Conservation (phyloP, 305 asterid genomes). For the Rubia occidens region DNA sequence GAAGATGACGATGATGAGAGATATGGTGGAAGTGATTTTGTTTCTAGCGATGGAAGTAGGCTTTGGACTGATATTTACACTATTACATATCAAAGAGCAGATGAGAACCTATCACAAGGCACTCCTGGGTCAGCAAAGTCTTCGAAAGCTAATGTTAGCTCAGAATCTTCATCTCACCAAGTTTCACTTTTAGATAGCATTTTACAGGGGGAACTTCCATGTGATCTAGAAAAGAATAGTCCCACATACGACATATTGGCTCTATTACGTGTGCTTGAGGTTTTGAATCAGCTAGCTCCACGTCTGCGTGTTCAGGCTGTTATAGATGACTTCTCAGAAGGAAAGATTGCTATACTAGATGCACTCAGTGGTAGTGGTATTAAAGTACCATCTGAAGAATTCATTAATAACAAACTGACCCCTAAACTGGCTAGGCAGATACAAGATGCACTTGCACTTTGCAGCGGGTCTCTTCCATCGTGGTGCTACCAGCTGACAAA, state of each 20-base stretch:
- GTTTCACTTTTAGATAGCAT: slow-evolving; percentile 83
- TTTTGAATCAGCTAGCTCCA: slow-evolving; percentile 89
- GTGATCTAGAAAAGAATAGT: slow-evolving; percentile 81
- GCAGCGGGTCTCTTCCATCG: slow-evolving; percentile 92
- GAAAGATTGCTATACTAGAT: slow-evolving; percentile 48
- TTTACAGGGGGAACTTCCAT: slow-evolving; percentile 86
- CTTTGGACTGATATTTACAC: slow-evolving; percentile 87
- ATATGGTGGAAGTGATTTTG: slow-evolving; percentile 63
- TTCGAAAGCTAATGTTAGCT: slow-evolving; percentile 35
- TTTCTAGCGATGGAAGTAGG: slow-evolving; percentile 84
- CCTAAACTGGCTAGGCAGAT: slow-evolving; percentile 91
- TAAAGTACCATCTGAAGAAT: slow-evolving; percentile 57
- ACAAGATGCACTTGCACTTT: slow-evolving; percentile 95
- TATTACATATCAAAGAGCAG: slow-evolving; percentile 78
- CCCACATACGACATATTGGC: slow-evolving; percentile 85
- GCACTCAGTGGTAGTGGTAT: slow-evolving; percentile 38
- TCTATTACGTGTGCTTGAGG: slow-evolving; percentile 85
- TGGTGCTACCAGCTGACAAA: slow-evolving; percentile 98
- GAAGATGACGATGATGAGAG: slow-evolving; percentile 84
- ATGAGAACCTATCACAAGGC: slow-evolving; percentile 53
- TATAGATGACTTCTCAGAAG: slow-evolving; percentile 67
- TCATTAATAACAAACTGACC: slow-evolving; percentile 74
- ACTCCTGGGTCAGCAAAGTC: slow-evolving; percentile 41
- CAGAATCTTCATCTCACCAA: slow-evolving; percentile 37
- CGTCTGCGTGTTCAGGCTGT: slow-evolving; percentile 53